phyloP scores from a whole-genome alignment of 2,329 filamentous ascomycete species.

The Calycina marina region DNA sequence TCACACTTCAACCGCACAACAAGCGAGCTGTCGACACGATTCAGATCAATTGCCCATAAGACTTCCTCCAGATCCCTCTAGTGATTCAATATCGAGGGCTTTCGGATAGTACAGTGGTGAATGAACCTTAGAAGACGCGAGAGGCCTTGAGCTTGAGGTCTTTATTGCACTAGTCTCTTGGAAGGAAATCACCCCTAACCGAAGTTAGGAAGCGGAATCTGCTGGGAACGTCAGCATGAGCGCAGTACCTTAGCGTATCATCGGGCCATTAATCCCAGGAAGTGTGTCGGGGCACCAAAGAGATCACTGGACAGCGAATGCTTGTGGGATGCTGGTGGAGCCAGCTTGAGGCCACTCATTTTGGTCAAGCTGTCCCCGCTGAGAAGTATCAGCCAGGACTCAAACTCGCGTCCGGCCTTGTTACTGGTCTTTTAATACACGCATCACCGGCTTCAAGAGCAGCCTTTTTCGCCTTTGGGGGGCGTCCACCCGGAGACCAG shows the following conservation, averaged over 20 bases:
- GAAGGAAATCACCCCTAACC: no score
- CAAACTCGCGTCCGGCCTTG: neutral
- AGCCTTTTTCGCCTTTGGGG: neutral
- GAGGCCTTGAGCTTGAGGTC: neutral
- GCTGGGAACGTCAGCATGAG: no score
- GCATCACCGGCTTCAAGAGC: neutral
- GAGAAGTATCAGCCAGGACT: neutral
- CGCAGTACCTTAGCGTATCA: no score
- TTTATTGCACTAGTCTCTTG: no score
- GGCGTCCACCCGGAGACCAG: no score
- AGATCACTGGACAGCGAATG: neutral
- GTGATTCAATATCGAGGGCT: neutral
- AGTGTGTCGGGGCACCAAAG: neutral
- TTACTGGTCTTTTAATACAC: neutral
- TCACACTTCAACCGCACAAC: slow-evolving; percentile 6
- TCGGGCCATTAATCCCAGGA: neutral
- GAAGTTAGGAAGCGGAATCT: no score
- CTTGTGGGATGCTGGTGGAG: neutral
- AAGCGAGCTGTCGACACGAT: neutral
- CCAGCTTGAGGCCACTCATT: neutral
- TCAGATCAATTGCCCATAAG: no score
- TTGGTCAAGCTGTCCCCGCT: neutral
- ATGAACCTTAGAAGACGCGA: neutral
- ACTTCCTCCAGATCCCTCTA: neutral
- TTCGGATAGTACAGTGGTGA: neutral